Percentiles rank a stretch among this genome's conserved stretches.
phyloP scores from a whole-genome alignment of 108 stramenopile species.

The Parietichytrium sp. region DNA sequence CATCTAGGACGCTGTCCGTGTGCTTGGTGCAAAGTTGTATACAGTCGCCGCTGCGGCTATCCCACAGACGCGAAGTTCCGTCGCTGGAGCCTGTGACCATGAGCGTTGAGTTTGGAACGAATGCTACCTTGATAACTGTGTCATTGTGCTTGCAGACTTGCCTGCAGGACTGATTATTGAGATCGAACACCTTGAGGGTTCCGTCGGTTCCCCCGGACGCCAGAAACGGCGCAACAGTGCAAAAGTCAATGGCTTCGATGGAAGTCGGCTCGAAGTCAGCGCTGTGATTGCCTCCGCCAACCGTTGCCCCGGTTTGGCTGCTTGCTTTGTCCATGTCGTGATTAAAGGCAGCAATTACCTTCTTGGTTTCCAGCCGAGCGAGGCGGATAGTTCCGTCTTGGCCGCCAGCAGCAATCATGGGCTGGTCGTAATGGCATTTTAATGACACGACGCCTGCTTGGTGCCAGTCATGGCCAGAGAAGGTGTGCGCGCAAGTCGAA shows the following conservation, averaged over 20 bases:
- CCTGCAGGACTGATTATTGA: conserved; percentile 63
- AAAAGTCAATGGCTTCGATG: conserved; percentile 87
- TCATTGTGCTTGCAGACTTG: conserved; percentile 24
- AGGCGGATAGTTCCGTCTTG: conserved; percentile 83
- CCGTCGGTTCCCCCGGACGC: conserved; percentile 84
- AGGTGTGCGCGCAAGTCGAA: conserved; percentile 77
- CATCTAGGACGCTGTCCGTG: conserved; percentile 79
- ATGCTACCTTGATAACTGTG: conserved; percentile 59
- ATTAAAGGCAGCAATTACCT: conserved; percentile 73
- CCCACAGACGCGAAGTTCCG: conserved; percentile 80
- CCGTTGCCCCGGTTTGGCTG: neutral
- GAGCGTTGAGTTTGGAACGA: conserved; percentile 73
- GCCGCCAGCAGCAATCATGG: conserved; percentile 63
- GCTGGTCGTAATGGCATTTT: conserved; percentile 45
- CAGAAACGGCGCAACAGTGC: conserved; percentile 67
- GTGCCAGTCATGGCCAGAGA: conserved; percentile 52
- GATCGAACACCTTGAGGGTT: conserved; percentile 79
- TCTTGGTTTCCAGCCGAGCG: conserved; percentile 75
- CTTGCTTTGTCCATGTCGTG: conserved; percentile 50
- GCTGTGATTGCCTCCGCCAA: neutral
- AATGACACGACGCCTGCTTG: conserved; percentile 45
- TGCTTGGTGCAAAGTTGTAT: conserved; percentile 72
- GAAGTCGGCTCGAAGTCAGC: conserved; percentile 66
- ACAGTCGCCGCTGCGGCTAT: conserved; percentile 75
- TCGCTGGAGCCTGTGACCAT: conserved; percentile 75